Conservation (phyloP, 2,329 filamentous ascomycete genomes). For the Pleurostoma richardsiae region DNA sequence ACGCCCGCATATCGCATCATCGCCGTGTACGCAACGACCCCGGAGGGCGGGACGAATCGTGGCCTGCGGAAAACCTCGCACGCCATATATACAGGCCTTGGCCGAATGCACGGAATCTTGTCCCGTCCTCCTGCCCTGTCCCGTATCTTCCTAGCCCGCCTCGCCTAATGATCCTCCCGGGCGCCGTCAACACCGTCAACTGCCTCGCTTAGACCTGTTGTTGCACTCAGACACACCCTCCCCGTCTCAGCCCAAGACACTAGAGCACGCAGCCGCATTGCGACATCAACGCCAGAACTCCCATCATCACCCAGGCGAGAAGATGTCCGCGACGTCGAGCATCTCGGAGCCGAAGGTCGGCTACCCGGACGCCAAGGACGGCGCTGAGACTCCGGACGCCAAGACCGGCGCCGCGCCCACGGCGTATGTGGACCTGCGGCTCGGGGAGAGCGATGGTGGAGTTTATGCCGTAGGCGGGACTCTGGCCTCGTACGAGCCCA, state of each 20-base stretch:
- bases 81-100: neutral
- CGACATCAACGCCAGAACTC: neutral
- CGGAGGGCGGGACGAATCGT: too few relatives aligned
- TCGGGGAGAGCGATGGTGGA: slow-evolving; percentile 7
- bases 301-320: neutral
- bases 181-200: too few relatives aligned
- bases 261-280: neutral
- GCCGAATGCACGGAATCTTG: neutral
- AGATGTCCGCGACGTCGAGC: neutral
- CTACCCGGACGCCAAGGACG: neutral
- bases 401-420: neutral
- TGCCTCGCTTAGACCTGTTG: too few relatives aligned
- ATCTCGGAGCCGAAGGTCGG: neutral
- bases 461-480: slow-evolving; percentile 5
- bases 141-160: neutral
- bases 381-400: neutral
- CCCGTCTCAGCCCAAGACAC: too few relatives aligned
- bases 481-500: slow-evolving; percentile 36
- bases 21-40: neutral
- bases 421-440: neutral
- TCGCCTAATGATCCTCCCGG: too few relatives aligned
- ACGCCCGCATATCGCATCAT: neutral
- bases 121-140: neutral
- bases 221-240: too few relatives aligned
- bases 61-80: neutral